Evolutionary conservation across 1,284 basidiomycete genomes (phyloP), one percentile per base, ranked within the genome.

Genomic region (Cutaneotrichosporon sp.): DNA sequence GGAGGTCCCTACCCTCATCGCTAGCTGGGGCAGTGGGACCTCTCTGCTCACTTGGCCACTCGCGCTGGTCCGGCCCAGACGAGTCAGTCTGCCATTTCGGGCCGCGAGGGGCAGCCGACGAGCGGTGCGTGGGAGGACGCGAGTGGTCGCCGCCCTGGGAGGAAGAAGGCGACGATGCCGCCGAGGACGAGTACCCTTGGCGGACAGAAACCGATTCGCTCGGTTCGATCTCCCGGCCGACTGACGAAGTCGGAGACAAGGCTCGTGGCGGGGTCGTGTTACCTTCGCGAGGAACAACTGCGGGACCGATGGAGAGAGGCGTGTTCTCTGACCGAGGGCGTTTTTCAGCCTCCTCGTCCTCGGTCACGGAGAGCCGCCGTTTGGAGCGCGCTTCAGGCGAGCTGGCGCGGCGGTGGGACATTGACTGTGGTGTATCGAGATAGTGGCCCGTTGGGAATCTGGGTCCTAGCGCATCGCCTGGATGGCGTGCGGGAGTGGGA

Each of bases 21-120:
- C 38, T n/a, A 18, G 26, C 42, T 23, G 23, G 42, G n/a, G 5
- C 15, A 8, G 17, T 33, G 14, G 34, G 30, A 13, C 43, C 30
- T 33, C 33, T 34, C 34, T 35, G 43, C 21, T 45, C 43, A 2
- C 43, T 17, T 7, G 43, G 33, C 43, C 43, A 45, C 30, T 45
- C 30, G 13, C 33, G 43, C 34, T 45, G 43, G 33, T 45, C 43
- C 2, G 43, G 33, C 13, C 17, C 18, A 14, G 43, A 26, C 22
- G 44, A 30, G n/a, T 52, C 45, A 3, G 52, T 54, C 23, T 54
- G 52, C 52, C 52, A 54, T 14, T 47, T 54, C 4, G 52, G 46
- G 14, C 36, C 35, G 9, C 46, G 46, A 4, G 46, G 46, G 12
- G 15, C 46, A 13, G 35, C 36, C 23, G 46, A 8, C 5, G 42